Conservation (phyloP, 2,329 filamentous ascomycete genomes). For the Cytospora schulzeri region DNA sequence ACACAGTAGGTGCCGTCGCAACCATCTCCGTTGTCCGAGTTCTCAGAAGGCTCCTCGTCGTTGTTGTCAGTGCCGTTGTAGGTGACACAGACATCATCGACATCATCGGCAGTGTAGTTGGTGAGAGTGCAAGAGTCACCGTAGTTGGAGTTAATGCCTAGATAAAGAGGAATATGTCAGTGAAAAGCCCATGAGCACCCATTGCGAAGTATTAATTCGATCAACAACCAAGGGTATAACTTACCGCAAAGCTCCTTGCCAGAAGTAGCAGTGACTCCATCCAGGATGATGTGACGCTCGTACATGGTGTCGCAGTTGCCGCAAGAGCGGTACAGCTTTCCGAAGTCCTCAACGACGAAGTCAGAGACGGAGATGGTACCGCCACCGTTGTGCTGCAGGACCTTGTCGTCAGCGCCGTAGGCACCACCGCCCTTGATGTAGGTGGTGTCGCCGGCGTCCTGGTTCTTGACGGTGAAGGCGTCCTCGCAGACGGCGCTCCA, state of each 20-base stretch:
- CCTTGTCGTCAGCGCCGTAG: slow-evolving; percentile 40
- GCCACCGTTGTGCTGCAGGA: slow-evolving; percentile 43
- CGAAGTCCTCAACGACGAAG: slow-evolving; percentile 47
- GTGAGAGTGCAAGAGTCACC: slow-evolving; percentile 39
- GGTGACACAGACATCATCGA: slow-evolving; percentile 11
- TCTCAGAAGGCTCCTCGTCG: slow-evolving; percentile 7
- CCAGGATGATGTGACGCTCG: slow-evolving; percentile 46
- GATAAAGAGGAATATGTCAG: not conserved
- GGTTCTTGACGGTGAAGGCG: slow-evolving; percentile 38
- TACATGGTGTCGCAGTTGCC: slow-evolving; percentile 49
- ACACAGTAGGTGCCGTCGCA: slow-evolving; percentile 17
- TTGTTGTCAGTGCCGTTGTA: slow-evolving; percentile 18
- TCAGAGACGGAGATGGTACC: slow-evolving; percentile 39
- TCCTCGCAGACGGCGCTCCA: slow-evolving; percentile 41
- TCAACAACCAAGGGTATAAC: not conserved
- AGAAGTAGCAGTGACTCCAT: slow-evolving; percentile 45
- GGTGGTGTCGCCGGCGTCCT: slow-evolving; percentile 38
- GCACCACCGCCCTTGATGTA: slow-evolving; percentile 43
- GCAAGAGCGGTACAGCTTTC: slow-evolving; percentile 51
- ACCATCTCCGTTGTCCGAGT: slow-evolving; percentile 15
- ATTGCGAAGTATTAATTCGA: not conserved
- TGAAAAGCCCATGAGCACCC: not conserved
- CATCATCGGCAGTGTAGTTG: slow-evolving; percentile 21
- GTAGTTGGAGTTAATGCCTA: slow-evolving; percentile 52
- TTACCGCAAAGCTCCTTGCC: slow-evolving; percentile 33